Conservation (phyloP, 1,139 yeast genomes). For the Zhuliangozyma blackwelliae region DNA sequence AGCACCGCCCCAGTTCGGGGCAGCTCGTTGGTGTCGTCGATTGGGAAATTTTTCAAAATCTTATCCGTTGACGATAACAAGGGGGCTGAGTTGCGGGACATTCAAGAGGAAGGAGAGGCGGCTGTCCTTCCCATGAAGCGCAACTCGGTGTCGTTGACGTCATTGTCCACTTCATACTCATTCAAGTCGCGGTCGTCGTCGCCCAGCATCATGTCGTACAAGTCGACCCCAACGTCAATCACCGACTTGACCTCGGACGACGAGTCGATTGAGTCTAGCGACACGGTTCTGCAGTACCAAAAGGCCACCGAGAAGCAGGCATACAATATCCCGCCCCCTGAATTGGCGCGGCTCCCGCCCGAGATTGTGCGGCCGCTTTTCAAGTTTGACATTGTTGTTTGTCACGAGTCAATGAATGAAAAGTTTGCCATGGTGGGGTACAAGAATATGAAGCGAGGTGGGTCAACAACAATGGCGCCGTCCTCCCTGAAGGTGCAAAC, state of each 20-base stretch:
- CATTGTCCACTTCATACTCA: slow-evolving; percentile 33
- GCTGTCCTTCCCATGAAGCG: slow-evolving; percentile 10
- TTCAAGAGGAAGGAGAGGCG: slow-evolving; percentile 3
- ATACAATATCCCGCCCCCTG: slow-evolving; percentile 37
- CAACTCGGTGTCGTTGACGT: slow-evolving; percentile 37
- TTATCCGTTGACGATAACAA: slow-evolving; percentile 25
- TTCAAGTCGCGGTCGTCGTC: slow-evolving; percentile 38
- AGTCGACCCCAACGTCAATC: slow-evolving; percentile 37
- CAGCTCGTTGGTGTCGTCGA: slow-evolving; percentile 32
- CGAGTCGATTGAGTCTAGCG: slow-evolving; percentile 15
- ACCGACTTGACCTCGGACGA: slow-evolving; percentile 37
- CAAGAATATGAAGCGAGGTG: slow-evolving; percentile 8
- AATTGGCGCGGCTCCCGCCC: slow-evolving; percentile 41
- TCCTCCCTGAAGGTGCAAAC: slow-evolving; percentile 3
- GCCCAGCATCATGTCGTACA: slow-evolving; percentile 42
- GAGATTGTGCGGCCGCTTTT: slow-evolving; percentile 44
- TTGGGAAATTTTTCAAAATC: slow-evolving; percentile 36
- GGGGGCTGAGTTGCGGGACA: neutral
- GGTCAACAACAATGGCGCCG: slow-evolving; percentile 1
- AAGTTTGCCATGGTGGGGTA: slow-evolving; percentile 22
- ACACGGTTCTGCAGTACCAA: slow-evolving; percentile 5
- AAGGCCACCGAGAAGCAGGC: slow-evolving; percentile 1
- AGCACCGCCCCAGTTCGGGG: slow-evolving; percentile 14
- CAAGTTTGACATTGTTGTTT: slow-evolving; percentile 45
- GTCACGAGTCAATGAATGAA: slow-evolving; percentile 39